Conservation (phyloP, 225 moss, liverwort and hornwort species). For the Pseudisothecium myosuroides region DNA sequence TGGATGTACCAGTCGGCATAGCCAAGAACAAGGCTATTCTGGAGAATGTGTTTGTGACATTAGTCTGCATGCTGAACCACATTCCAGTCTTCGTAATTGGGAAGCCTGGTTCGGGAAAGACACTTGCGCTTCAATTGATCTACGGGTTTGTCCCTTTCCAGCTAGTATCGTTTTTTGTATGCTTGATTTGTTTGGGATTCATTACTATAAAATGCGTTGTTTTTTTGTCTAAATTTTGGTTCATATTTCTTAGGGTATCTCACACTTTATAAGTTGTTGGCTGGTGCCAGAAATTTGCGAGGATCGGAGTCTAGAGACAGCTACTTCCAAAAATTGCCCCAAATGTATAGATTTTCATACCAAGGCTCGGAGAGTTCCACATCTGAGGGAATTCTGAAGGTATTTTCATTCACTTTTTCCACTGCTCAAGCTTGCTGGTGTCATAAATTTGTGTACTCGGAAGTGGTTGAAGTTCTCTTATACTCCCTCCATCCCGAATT, state of each 20-base stretch:
- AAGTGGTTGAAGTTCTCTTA: background rate
- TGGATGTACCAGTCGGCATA: constrained; percentile 49
- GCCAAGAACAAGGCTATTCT: constrained; percentile 52
- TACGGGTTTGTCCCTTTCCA: constrained; percentile 30
- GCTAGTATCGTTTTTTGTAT: background rate
- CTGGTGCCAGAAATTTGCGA: constrained; percentile 35
- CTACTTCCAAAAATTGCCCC: constrained; percentile 36
- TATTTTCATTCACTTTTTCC: background rate
- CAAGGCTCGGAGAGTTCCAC: constrained; percentile 60
- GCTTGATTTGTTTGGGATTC: background rate
- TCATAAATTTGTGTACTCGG: background rate
- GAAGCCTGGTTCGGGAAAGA: constrained; percentile 60
- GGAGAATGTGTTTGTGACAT: constrained; percentile 50
- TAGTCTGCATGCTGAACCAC: constrained; percentile 48
- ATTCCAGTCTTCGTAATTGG: constrained; percentile 53
- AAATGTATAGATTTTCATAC: constrained; percentile 53
- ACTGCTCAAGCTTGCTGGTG: background rate
- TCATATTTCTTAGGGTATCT: background rate
- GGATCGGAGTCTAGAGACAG: constrained; percentile 41
- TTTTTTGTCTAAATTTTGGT: background rate
- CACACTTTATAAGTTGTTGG: background rate
- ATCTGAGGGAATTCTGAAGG: constrained; percentile 57
- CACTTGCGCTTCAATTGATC: constrained; percentile 50
- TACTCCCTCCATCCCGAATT: background rate
- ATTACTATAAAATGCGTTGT: background rate